phyloP scores from a whole-genome alignment of 306 rosid genomes.

The Inga laurina region DNA sequence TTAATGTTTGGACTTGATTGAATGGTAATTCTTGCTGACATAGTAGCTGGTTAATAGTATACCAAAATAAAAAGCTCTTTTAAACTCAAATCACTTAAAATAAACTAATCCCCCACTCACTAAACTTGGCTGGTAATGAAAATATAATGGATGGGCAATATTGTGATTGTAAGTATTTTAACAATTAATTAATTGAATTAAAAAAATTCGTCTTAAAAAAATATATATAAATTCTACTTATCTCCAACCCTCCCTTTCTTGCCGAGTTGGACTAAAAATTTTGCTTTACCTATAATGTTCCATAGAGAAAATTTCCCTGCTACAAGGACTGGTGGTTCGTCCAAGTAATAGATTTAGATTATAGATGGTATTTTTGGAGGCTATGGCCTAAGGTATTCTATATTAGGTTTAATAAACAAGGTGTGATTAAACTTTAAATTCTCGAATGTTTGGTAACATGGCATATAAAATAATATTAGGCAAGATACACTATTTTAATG shows the following conservation, averaged over 20 bases:
- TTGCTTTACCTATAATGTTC: not conserved
- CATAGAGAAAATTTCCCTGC: not conserved
- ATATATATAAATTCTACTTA: no score
- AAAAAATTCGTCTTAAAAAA: not conserved
- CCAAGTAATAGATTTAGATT: not conserved
- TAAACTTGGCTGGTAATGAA: not conserved
- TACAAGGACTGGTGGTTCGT: not conserved
- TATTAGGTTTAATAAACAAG: not conserved
- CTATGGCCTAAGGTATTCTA: not conserved
- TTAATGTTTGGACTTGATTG: no score
- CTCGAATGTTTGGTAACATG: not conserved
- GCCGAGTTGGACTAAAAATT: not conserved
- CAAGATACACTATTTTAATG: not conserved
- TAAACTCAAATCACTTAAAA: no score
- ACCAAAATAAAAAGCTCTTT: no score
- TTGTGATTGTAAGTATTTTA: not conserved
- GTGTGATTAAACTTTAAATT: not conserved
- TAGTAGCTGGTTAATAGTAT: no score
- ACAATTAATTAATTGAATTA: not conserved
- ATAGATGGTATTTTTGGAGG: not conserved
- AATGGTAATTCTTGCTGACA: no score
- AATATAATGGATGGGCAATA: not conserved
- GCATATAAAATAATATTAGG: not conserved
- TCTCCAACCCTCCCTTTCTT: no score
- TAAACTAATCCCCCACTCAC: no score